Evolutionary conservation across 2,329 filamentous ascomycete species (phyloP).

Genomic region (Exserohilum rostratum): DNA sequence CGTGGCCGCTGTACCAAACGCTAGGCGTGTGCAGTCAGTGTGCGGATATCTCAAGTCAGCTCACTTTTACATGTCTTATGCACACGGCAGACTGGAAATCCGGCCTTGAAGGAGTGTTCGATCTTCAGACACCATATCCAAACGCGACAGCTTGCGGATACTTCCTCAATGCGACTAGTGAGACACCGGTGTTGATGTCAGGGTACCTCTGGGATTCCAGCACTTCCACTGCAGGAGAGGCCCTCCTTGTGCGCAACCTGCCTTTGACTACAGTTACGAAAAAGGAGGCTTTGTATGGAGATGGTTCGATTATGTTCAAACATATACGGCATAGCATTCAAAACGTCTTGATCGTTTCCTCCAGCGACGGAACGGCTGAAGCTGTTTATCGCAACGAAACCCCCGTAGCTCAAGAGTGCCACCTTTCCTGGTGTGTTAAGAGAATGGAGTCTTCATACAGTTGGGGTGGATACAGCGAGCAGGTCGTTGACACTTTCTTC

Average conservation of each 20-base stretch:
- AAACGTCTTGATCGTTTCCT: conserved; percentile 17
- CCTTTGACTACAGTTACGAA: conserved; percentile 14
- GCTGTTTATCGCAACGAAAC: conserved; percentile 12
- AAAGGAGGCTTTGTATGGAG: conserved; percentile 15
- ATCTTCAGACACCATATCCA: not conserved
- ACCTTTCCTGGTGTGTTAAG: conserved; percentile 34
- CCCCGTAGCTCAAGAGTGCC: conserved; percentile 28
- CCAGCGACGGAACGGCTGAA: conserved; percentile 4
- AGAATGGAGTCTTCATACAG: conserved; percentile 25
- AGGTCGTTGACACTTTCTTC: conserved; percentile 5
- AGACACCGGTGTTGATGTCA: conserved; percentile 21
- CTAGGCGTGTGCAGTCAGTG: conserved; percentile 33
- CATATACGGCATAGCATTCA: conserved; percentile 17
- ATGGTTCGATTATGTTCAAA: conserved; percentile 24
- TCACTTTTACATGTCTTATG: conserved; percentile 22
- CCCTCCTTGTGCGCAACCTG: conserved; percentile 21
- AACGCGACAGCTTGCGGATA: conserved; percentile 31
- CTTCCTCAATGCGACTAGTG: conserved; percentile 30
- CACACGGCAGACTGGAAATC: conserved; percentile 24
- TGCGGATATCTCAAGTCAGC: conserved; percentile 18
- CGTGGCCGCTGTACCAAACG: conserved; percentile 28
- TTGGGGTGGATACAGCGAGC: conserved; percentile 20
- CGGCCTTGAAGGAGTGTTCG: conserved; percentile 1
- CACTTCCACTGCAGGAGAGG: conserved; percentile 8
- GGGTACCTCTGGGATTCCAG: conserved; percentile 11